Conservation (phyloP, 345 rosid genomes). For the Gossypium herbaceum region DNA sequence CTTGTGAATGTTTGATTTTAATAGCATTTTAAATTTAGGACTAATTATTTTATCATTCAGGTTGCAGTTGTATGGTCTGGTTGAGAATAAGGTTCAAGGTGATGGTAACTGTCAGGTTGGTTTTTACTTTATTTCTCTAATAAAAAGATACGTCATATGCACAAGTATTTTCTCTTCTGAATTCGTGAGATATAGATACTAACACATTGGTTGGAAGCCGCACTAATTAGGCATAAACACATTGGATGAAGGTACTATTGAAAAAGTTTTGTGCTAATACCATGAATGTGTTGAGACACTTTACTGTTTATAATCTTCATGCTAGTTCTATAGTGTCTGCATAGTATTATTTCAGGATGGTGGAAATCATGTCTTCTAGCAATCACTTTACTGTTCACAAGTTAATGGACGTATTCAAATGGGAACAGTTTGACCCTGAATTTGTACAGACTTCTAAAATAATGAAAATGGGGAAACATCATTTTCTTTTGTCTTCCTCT, state of each 20-base stretch:
- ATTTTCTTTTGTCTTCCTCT: background rate
- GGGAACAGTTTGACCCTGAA: background rate
- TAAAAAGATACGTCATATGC: background rate
- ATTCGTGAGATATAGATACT: background rate
- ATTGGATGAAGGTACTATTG: background rate
- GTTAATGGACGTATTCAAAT: background rate
- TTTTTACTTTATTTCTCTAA: background rate
- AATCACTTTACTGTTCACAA: background rate
- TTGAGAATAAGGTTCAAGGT: constrained; percentile 63
- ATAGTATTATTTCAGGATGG: background rate
- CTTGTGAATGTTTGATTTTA: background rate
- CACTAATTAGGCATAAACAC: background rate
- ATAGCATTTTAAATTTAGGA: background rate
- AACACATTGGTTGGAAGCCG: background rate
- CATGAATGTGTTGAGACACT: background rate
- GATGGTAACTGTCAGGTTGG: constrained; percentile 83
- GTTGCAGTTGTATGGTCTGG: constrained; percentile 48
- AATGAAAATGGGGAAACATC: background rate
- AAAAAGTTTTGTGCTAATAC: background rate
- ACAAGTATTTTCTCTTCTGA: background rate
- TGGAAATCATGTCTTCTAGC: background rate
- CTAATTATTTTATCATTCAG: constrained; percentile 22
- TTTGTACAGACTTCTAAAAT: background rate
- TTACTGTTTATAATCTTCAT: background rate
- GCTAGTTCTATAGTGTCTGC: background rate